Evolutionary conservation across 257 asterid species (phyloP).

Genomic region (Pogostemon cablin): DNA sequence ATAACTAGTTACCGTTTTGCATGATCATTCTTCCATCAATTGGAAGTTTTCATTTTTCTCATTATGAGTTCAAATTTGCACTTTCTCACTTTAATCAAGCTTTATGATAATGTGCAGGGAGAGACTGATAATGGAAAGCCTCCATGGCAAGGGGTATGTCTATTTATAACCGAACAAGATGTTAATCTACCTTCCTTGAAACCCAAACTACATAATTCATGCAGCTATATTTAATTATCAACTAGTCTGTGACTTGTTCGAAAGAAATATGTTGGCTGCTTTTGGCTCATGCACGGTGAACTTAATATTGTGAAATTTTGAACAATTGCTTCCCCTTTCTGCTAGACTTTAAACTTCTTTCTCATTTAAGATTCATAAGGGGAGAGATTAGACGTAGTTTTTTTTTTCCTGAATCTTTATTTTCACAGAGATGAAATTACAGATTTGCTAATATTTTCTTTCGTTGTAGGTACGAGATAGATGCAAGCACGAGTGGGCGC

Average conservation of each 20-base stretch:
- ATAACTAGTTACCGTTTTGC: slow-evolving; percentile 26
- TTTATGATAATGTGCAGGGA: slow-evolving; percentile 60
- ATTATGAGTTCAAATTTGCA: slow-evolving; percentile 5
- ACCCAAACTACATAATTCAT: too few species aligned
- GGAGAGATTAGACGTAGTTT: neutral
- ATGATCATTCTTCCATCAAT: neutral
- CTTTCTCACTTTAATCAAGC: slow-evolving; percentile 25
- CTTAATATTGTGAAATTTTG: too few species aligned
- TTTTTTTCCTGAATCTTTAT: neutral
- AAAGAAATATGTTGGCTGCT: too few species aligned
- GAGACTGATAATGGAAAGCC: slow-evolving; percentile 75
- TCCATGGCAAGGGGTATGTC: slow-evolving; percentile 96
- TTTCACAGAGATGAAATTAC: neutral
- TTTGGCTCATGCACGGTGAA: too few species aligned
- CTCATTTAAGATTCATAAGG: neutral
- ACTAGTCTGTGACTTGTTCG: too few species aligned
- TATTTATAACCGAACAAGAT: slow-evolving; percentile 22
- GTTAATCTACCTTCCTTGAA: neutral
- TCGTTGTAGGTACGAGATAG: slow-evolving; percentile 82
- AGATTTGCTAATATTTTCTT: slow-evolving; percentile 15
- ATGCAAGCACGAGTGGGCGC: slow-evolving; percentile 93
- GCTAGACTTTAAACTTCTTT: neutral
- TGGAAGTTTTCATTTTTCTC: neutral
- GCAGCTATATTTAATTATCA: too few species aligned
- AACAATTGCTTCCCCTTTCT: neutral